These are phyloP conservation scores for Tylopilus balloui DNA, from an alignment of 768 basidiomycete species.

Conservation along the genomic window DNA sequence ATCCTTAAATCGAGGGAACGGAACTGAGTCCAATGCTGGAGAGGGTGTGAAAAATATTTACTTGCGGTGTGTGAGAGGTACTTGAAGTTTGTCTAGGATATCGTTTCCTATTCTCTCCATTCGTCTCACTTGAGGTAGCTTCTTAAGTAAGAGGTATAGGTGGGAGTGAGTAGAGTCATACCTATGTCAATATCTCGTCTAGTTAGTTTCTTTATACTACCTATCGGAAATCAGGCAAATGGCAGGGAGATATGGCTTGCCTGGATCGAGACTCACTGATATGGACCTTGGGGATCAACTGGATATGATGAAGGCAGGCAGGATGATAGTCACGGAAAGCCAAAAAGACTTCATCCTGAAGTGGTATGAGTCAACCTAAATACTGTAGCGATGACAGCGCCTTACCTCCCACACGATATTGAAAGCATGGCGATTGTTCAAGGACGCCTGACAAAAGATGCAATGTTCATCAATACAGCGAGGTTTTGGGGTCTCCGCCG, in stretches of 20 bases:
- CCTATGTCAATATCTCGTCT: constrained; percentile 46
- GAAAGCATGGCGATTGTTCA: constrained; percentile 38
- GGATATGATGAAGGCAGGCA: constrained; percentile 45
- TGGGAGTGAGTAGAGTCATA: constrained; percentile 27
- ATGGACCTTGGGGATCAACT: constrained; percentile 49
- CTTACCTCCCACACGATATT: constrained; percentile 47
- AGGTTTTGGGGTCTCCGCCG: background rate
- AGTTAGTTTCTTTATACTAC: constrained; percentile 48
- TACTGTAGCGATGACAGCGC: background rate
- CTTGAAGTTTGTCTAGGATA: constrained; percentile 45
- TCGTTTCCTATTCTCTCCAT: constrained; percentile 50
- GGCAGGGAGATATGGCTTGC: background rate
- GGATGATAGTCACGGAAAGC: constrained; percentile 52
- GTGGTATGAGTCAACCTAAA: background rate
- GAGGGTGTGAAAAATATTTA: constrained; percentile 20
- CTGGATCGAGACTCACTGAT: constrained; percentile 35
- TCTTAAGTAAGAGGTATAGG: constrained; percentile 19
- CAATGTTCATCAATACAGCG: constrained; percentile 1
- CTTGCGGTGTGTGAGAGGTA: constrained; percentile 45
- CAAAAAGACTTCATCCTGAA: constrained; percentile 44
- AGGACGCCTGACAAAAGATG: constrained; percentile 42
- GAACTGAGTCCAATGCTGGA: background rate
- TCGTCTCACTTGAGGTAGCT: constrained; percentile 34
- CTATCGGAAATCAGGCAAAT: constrained; percentile 31
- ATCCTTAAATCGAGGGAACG: constrained; percentile 40